Evolutionary conservation across 1,284 basidiomycete species (phyloP).

Genomic region (Schizopora paradoxa): DNA sequence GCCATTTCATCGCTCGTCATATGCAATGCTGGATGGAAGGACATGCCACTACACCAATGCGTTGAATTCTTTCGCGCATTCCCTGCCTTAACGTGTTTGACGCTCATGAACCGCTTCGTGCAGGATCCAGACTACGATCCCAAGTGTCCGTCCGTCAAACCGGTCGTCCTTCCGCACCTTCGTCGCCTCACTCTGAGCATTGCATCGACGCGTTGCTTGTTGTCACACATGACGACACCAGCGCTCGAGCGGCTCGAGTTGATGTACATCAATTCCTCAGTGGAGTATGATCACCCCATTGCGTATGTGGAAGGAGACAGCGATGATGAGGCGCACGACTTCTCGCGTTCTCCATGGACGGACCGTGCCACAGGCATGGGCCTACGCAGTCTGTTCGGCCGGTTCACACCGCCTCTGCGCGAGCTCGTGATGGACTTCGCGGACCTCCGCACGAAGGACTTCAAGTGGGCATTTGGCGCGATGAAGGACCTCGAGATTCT

Average conservation of each 20-base stretch:
- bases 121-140: conserved; percentile 18
- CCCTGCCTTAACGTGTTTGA: conserved; percentile 52
- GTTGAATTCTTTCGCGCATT: conserved; percentile 53
- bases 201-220: conserved; percentile 55
- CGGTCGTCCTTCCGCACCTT: conserved; percentile 41
- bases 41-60: conserved; percentile 31
- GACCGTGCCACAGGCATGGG: conserved; percentile 76
- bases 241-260: conserved; percentile 53
- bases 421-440: conserved; percentile 71
- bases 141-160: conserved; percentile 28
- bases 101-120: conserved; percentile 39
- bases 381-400: conserved; percentile 53
- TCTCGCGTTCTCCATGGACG: conserved; percentile 67
- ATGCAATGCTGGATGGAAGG: conserved; percentile 25
- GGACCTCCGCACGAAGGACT: conserved; percentile 76
- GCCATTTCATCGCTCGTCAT: conserved; percentile 24
- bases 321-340: conserved; percentile 66
- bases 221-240: conserved; percentile 56
- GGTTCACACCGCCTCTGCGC: conserved; percentile 53
- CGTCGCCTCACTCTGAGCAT: conserved; percentile 51
- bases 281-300: conserved; percentile 44
- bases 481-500: conserved; percentile 52
- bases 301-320: conserved; percentile 53
- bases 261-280: conserved; percentile 48
- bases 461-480: conserved; percentile 56